Base-by-base conservation (phyloP, 768 basidiomycete species). In the Goffeauzyma gilvescens region DNA sequence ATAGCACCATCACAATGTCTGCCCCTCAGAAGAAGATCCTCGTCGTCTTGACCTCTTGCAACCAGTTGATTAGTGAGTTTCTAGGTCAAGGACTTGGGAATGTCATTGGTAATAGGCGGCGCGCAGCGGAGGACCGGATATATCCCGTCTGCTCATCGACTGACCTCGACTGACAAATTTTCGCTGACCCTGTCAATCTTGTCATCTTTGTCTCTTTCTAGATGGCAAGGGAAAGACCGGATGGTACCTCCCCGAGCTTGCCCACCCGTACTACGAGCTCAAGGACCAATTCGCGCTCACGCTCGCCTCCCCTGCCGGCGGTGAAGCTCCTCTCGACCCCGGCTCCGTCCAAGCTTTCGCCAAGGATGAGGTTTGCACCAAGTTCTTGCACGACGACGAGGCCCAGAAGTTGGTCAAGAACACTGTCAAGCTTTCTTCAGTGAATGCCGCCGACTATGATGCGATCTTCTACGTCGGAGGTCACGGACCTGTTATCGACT, bases 381-480 rank as follows among this genome's bases (percentile, higher is more conserved):
- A 71, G 36, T 83, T 83, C 68, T 60, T 78, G 37, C 58, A 66
- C 0, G 78, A 83, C 53, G 57, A 64, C 7, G 65, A 63, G 4
- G 73, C 74, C n/a, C 68, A 70, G 50, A 51, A 60, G 13, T 74
- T 78, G 52, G 55, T 79, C 23, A 68, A 67, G 6, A 65, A 64
- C 25, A 72, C 79, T 3, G 74, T 76, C 64, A 73, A 69, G 60
- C 66, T 84, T 34, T 62, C 68, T 0, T 73, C 76, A 1, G 70
- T 84, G 50, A 68, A 70, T 35, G 64, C 62, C 4, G 59, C 68
- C 23, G 74, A 79, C 51, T 84, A 81, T 55, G 75, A 71, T 40
- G 81, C 75, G 12, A 66, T 85, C 42, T 82, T 79, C 64, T 81
- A 80, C 55, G 71, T 79, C 42, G 82, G 81, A 31, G 81, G 82